phyloP scores from a whole-genome alignment of 1,139 yeast species.

The Saccharomyces hybrid region DNA sequence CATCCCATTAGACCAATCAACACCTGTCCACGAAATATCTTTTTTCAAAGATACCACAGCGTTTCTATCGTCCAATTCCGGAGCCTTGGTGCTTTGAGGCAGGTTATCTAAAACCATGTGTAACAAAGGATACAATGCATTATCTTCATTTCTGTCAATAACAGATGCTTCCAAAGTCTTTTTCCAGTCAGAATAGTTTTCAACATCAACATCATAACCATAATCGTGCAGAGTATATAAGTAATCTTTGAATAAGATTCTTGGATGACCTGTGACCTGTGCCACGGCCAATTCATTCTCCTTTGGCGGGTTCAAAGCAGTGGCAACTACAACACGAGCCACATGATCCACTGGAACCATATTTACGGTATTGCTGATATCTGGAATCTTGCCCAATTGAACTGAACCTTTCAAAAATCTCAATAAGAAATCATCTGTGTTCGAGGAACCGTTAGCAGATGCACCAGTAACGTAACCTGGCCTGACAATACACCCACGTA shows the following conservation, averaged over 20 bases:
- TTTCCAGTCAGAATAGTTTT: slow-evolving; percentile 76
- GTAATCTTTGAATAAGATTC: slow-evolving; percentile 71
- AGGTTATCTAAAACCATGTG: slow-evolving; percentile 90
- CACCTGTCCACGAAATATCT: slow-evolving; percentile 58
- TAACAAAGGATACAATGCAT: slow-evolving; percentile 84
- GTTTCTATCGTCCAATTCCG: slow-evolving; percentile 83
- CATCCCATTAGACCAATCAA: slow-evolving; percentile 56
- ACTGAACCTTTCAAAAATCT: slow-evolving; percentile 92
- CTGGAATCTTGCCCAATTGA: slow-evolving; percentile 79
- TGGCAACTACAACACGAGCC: slow-evolving; percentile 80
- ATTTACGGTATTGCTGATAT: slow-evolving; percentile 78
- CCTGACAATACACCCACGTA: slow-evolving; percentile 81
- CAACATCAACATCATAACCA: slow-evolving; percentile 61
- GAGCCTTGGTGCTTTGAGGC: slow-evolving; percentile 88
- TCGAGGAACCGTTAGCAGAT: slow-evolving; percentile 73
- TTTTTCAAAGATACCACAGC: slow-evolving; percentile 54
- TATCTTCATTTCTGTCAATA: slow-evolving; percentile 59
- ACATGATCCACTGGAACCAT: slow-evolving; percentile 99
- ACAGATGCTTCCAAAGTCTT: slow-evolving; percentile 67
- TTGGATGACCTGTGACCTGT: slow-evolving; percentile 94
- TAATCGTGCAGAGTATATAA: slow-evolving; percentile 54
- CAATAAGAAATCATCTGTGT: slow-evolving; percentile 91
- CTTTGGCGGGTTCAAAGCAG: slow-evolving; percentile 70
- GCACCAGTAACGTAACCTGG: slow-evolving; percentile 96
- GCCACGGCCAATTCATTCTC: slow-evolving; percentile 55